Evolutionary conservation across 139 green algal genomes (phyloP).

Genomic region (Nannochloris sp.): DNA sequence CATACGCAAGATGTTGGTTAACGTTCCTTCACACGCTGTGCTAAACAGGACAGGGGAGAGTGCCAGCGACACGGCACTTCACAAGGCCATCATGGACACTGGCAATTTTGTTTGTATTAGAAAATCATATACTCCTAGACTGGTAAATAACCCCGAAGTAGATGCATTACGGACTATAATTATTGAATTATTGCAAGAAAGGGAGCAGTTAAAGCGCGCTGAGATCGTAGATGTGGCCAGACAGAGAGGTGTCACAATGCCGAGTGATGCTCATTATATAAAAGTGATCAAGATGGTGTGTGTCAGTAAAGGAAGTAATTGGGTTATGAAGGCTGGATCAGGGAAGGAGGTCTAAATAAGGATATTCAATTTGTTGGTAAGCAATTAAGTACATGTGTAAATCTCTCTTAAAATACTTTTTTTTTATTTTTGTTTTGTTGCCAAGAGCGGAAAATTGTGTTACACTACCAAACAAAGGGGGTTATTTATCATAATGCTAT

Average conservation of each 20-base stretch:
- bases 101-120: background rate
- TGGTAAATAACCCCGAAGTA: constrained; percentile 6
- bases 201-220: constrained; percentile 22
- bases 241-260: constrained; percentile 10
- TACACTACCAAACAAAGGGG: too few species aligned
- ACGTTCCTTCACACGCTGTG: background rate
- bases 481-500: background rate
- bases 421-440: too few species aligned
- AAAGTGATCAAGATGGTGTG: constrained; percentile 45
- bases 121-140: constrained; percentile 13
- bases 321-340: constrained; percentile 25
- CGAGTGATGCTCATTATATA: constrained; percentile 16
- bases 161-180: constrained; percentile 28
- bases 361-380: too few species aligned
- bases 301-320: constrained; percentile 24
- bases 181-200: constrained; percentile 21
- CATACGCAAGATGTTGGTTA: constrained; percentile 11
- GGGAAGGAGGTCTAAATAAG: too few species aligned
- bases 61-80: constrained; percentile 12
- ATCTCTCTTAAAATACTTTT: background rate
- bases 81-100: constrained; percentile 6
- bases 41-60: background rate
- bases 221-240: constrained; percentile 39
- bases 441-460: too few species aligned
- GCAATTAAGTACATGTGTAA: background rate